A percentile compares a stretch with the other conserved stretches of the same genome.
Conservation (phyloP, 768 basidiomycete genomes). For the Gloeopeniophorella convolvens region DNA sequence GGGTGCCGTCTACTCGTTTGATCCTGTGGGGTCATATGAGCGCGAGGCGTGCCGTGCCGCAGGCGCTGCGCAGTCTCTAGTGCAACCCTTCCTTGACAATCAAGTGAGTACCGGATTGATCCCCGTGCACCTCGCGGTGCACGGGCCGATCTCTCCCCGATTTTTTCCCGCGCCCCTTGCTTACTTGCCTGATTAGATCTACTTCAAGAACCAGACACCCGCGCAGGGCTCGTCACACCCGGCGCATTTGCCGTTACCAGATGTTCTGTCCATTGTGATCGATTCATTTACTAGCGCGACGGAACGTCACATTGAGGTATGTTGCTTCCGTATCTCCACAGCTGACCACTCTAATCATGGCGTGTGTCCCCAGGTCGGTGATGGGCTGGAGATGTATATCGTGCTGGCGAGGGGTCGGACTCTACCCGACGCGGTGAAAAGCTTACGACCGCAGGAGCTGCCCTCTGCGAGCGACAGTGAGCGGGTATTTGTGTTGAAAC, state of each 20-base stretch:
- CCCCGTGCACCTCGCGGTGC: not conserved
- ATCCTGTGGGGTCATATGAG: conserved; percentile 97
- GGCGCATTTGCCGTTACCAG: conserved; percentile 69
- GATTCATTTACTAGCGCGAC: conserved; percentile 97
- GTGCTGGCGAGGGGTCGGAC: conserved; percentile 66
- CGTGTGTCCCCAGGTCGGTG: conserved; percentile 65
- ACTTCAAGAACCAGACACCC: conserved; percentile 92
- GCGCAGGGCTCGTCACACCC: conserved; percentile 71
- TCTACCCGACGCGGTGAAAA: conserved; percentile 48
- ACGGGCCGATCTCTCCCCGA: conserved; percentile 42
- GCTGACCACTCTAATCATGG: not conserved
- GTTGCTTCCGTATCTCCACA: conserved; percentile 20
- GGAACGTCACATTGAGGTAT: conserved; percentile 94
- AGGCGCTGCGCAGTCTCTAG: conserved; percentile 87
- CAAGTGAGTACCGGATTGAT: conserved; percentile 55
- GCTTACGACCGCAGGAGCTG: conserved; percentile 58
- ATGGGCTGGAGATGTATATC: conserved; percentile 89
- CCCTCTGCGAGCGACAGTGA: conserved; percentile 57
- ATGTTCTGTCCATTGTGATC: conserved; percentile 81
- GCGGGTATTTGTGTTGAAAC: conserved; percentile 66
- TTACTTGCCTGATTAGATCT: conserved; percentile 55
- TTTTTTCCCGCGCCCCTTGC: conserved; percentile 32
- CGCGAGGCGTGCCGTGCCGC: conserved; percentile 95
- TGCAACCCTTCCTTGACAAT: conserved; percentile 98
- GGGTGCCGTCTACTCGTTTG: conserved; percentile 99